Evolutionary conservation across 805 yeast genomes (phyloP), one percentile per base, ranked within the genome.

Genomic region (Cyberlindnera sargentensis): DNA sequence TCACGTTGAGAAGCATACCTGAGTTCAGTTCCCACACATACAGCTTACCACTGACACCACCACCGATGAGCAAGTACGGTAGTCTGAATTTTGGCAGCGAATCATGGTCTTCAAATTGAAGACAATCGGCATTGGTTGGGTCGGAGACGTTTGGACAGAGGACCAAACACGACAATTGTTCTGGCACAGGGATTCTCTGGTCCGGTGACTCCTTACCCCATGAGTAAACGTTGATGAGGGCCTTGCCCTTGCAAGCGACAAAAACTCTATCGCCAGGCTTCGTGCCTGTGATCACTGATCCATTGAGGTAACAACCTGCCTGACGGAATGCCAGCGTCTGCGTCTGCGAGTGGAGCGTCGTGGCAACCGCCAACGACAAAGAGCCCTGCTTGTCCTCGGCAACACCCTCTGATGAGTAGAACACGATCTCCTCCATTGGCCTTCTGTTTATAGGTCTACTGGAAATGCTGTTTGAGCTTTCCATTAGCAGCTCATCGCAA

Each of bases 161-260:
- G 0, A 75, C 66, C 39, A 87, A 53, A 57, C 87, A 76, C 10
- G 75, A 64, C 34, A 90, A 63, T 42, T 77, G 78, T 61, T 87
- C 97, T 0, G 97, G 96, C 10, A 90, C 69, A 0, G 96, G 93
- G 34, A 90, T 71, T 54, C 82, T 71, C 66, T 89, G 93, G 51
- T 85, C 87, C 5, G 80, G 75, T 30, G 86, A 69, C 53, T 79
- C 84, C 50, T 82, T 79, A 23, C 86, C 83, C 68, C 80, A 72
- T 5, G 78, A 64, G 57, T 87, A 90, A 2, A 82, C 83, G 48
- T 84, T 81, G 28, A 90, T 65, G 47, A 88, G 62, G 0, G 96
- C 93, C 57, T 83, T 85, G 35, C 72, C 76, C n/a, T 70, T 67
- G 47, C 82, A 79, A 1, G 87, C 84, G 8, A 77, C 79, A 47